Base-by-base conservation (phyloP, 2,329 filamentous ascomycete genomes). In the Colletotrichum destructivum region DNA sequence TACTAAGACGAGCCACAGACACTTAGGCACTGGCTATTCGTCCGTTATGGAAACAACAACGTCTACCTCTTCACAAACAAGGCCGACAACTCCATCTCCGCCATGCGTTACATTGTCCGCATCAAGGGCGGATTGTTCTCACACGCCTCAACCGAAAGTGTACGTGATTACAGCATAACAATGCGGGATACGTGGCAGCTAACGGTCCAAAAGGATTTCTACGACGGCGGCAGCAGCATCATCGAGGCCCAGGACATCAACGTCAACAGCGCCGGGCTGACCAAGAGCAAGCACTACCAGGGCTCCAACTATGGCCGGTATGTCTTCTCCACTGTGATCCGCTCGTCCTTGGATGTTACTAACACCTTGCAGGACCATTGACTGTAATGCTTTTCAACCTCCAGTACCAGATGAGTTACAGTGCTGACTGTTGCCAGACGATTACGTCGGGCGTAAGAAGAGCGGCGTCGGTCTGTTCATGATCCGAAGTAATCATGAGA, bases 31-130 rank as follows among this genome's bases (percentile, higher is more conserved):
- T 59, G 55, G 76, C 44, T 59, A n/a, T 59, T 81, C 23, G 74
- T 80, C 49, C 75, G 80, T 56, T 81, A 81, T 72, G 79, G 78
- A 62, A 80, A 82, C 75, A 78, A 80, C 66, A 81, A 82, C 61
- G 78, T 82, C 15, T 84, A 84, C 68, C 82, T 84, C 42, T 82
- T 84, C 72, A 84, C 82, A 73, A 84, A 84, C 74, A 84, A 83
- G 74, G 78, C 76, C 5, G 82, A 83, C 44, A 75, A 77, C 38
- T 82, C 79, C 38, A 77, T 83, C 40, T 81, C 80, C 3, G 82
- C 82, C 0, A 82, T 81, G 55, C 77, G 82, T 5, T 83, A 83
- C 69, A 83, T 83, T 35, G 78, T 80, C 8, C 77, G 79, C 6
- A 78, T 81, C 69, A 78, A 76, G 54, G 72, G 75, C 31, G 78